Evolutionary conservation across 257 asterid species (phyloP).

Genomic region (Penstemon eatonii): DNA sequence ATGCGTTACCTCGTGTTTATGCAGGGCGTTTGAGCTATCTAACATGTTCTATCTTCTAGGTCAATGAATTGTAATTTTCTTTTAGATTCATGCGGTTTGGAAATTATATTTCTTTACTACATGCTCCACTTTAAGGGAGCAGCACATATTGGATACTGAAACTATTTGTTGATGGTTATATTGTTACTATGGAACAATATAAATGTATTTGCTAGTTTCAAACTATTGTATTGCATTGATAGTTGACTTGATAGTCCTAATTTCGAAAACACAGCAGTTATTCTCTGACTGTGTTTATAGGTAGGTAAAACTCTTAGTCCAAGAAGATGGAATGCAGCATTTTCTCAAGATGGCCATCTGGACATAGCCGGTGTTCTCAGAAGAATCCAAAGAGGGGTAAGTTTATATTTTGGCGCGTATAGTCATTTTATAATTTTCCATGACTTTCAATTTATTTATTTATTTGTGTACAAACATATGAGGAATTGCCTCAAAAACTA

Average conservation of each 20-base stretch:
- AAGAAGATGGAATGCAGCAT: conserved; percentile 96
- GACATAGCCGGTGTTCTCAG: conserved; percentile 93
- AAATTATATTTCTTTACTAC: conserved; percentile 2
- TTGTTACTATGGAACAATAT: not conserved
- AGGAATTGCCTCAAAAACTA: conserved; percentile 12
- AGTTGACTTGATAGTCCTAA: conserved; percentile 4
- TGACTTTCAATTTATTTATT: conserved; percentile 12
- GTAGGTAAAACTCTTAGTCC: conserved; percentile 87
- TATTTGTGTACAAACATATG: not conserved
- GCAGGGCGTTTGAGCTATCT: conserved; percentile 12
- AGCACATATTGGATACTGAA: not conserved
- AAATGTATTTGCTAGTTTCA: conserved; percentile 10
- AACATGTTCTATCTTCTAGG: not conserved
- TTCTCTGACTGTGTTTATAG: conserved; percentile 38
- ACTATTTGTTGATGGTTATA: conserved; percentile 10
- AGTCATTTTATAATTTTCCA: conserved; percentile 10
- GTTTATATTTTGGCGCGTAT: conserved; percentile 21
- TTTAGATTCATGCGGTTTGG: not conserved
- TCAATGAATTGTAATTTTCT: conserved; percentile 8
- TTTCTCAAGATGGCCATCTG: conserved; percentile 73
- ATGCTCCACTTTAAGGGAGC: not conserved
- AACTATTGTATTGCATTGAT: conserved; percentile 9
- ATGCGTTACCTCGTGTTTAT: conserved; percentile 1
- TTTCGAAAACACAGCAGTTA: conserved; percentile 9
- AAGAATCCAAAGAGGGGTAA: conserved; percentile 97